Evolutionary conservation across 768 basidiomycete species (phyloP).

Genomic region (Podaxis pistillaris): DNA sequence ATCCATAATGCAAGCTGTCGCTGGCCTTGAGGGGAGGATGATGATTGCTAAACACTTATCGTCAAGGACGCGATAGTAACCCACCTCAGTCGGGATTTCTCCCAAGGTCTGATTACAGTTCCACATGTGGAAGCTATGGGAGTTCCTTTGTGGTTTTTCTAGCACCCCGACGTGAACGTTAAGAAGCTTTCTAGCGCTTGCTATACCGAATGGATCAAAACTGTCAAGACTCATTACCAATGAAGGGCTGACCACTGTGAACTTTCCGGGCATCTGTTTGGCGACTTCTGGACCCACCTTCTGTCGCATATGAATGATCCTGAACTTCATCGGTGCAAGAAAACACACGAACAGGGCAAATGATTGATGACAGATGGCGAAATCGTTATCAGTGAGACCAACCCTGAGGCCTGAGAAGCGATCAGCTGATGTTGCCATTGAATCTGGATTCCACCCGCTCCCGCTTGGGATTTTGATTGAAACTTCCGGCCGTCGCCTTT

Average conservation of each 20-base stretch:
- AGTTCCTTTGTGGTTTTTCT: background rate
- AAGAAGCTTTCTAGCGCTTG: background rate
- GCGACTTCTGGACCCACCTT: background rate
- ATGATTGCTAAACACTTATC: background rate
- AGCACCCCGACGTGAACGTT: background rate
- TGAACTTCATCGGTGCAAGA: background rate
- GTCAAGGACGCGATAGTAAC: background rate
- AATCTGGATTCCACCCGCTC: conserved; percentile 13
- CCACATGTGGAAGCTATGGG: background rate
- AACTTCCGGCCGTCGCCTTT: conserved; percentile 1
- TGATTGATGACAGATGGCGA: background rate
- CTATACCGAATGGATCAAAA: background rate
- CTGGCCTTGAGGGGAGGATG: background rate
- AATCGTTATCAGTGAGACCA: background rate
- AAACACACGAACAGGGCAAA: background rate
- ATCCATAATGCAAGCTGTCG: background rate
- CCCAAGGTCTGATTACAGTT: no score
- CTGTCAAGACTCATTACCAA: background rate
- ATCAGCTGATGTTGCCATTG: conserved; percentile 6
- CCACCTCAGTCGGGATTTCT: background rate
- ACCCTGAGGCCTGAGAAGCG: background rate
- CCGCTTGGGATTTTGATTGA: conserved; percentile 9
- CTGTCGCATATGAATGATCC: background rate
- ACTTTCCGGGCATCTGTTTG: background rate
- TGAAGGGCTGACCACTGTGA: background rate